These are phyloP conservation scores for Leishmania tropica DNA, from an alignment of 208 protist species.

Conservation along the genomic window DNA sequence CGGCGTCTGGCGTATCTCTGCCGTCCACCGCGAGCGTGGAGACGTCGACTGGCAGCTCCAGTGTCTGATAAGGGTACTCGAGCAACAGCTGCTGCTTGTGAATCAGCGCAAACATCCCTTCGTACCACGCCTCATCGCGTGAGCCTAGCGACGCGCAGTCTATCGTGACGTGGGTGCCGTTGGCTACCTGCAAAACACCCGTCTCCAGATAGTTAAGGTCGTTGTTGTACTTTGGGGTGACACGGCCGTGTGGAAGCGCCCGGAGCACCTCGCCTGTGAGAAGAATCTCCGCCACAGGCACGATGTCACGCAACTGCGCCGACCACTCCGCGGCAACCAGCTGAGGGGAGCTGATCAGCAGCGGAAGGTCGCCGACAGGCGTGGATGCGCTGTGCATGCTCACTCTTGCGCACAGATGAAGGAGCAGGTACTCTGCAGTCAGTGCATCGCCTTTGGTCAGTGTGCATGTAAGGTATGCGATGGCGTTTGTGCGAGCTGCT, in stretches of 20 bases:
- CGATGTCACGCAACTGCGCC: conserved; percentile 37
- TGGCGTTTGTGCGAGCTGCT: background rate
- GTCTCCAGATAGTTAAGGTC: conserved; percentile 61
- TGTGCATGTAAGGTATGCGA: conserved; percentile 30
- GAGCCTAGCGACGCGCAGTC: conserved; percentile 45
- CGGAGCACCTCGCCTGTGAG: conserved; percentile 32
- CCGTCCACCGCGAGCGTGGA: conserved; percentile 55
- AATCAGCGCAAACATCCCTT: conserved; percentile 58
- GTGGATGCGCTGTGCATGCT: conserved; percentile 44
- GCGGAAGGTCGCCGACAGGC: conserved; percentile 81
- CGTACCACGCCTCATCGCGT: conserved; percentile 32
- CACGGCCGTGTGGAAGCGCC: background rate
- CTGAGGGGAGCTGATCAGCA: conserved; percentile 42
- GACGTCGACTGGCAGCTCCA: conserved; percentile 68
- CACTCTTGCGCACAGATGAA: conserved; percentile 72
- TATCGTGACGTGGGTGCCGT: conserved; percentile 83
- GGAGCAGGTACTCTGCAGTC: conserved; percentile 67
- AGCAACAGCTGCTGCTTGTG: conserved; percentile 70
- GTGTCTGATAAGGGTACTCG: conserved; percentile 72
- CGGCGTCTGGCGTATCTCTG: background rate
- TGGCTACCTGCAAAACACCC: conserved; percentile 76
- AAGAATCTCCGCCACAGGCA: conserved; percentile 60
- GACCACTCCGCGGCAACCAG: conserved; percentile 49
- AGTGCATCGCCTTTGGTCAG: conserved; percentile 66
- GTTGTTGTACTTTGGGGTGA: conserved; percentile 53